Evolutionary conservation across 345 rosid species (phyloP).

Genomic region (Aethionema arabicum): DNA sequence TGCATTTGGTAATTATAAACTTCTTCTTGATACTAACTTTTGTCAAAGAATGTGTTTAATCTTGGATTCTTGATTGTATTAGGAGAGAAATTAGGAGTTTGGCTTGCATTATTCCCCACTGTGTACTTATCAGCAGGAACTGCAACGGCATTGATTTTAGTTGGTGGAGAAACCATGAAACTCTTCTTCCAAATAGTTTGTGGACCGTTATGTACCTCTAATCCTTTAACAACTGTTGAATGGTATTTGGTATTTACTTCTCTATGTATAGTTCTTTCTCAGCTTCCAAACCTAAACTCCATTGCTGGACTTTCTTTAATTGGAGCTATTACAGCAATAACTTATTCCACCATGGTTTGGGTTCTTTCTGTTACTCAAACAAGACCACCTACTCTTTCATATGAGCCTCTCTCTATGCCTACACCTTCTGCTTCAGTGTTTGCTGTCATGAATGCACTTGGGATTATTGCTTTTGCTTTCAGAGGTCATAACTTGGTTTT

Average conservation of each 20-base stretch:
- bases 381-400: constrained; percentile 77
- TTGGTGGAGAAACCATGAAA: constrained; percentile 97
- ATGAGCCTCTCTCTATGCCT: constrained; percentile 69
- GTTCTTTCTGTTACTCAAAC: constrained; percentile 89
- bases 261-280: constrained; percentile 86
- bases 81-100: constrained; percentile 87
- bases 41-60: neutral
- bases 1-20: constrained; percentile 65
- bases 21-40: neutral
- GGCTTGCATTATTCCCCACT: constrained; percentile 96
- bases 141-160: constrained; percentile 83
- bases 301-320: constrained; percentile 92
- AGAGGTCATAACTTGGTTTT: constrained; percentile 87
- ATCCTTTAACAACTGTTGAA: constrained; percentile 89
- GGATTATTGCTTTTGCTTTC: constrained; percentile 89
- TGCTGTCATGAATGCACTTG: constrained; percentile 86
- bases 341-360: constrained; percentile 95
- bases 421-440: constrained; percentile 60
- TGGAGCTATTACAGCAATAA: constrained; percentile 93
- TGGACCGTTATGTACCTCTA: constrained; percentile 80
- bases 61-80: constrained; percentile 25
- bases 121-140: constrained; percentile 96
- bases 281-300: constrained; percentile 96
- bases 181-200: constrained; percentile 91
- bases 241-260: constrained; percentile 98